Percentiles rank a stretch among this genome's conserved stretches.
These are phyloP conservation scores for Miscanthus lutarioriparius DNA, from an alignment of 176 grass and related monocot genomes.

Conservation along the genomic window DNA sequence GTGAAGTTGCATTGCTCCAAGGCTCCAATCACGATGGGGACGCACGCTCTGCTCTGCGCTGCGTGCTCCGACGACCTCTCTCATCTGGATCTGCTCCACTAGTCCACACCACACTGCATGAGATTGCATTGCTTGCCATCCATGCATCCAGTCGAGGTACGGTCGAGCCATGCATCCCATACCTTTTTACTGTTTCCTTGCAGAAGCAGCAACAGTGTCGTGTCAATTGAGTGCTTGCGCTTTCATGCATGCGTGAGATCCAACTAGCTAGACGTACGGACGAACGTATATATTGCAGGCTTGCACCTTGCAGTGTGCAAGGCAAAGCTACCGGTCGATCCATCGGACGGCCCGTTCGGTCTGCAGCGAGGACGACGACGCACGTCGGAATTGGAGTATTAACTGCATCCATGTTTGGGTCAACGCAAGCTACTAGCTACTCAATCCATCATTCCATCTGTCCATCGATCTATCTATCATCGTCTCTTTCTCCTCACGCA, in stretches of 20 bases:
- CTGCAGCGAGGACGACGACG: no score
- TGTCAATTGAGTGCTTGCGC: background rate
- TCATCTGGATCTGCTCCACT: background rate
- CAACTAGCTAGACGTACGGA: no score
- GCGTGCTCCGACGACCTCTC: background rate
- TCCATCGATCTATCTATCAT: slow-evolving; percentile 53
- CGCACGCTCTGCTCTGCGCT: background rate
- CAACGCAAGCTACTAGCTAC: slow-evolving; percentile 18
- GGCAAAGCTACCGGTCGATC: background rate
- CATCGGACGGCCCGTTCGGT: background rate
- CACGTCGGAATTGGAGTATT: slow-evolving; percentile 9
- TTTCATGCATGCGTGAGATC: no score
- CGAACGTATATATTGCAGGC: no score
- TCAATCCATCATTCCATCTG: slow-evolving; percentile 61
- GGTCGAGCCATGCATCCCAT: background rate
- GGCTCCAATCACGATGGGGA: slow-evolving; percentile 52
- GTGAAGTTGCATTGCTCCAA: slow-evolving; percentile 37
- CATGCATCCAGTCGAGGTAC: background rate
- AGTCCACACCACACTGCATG: no score
- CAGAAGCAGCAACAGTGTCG: background rate
- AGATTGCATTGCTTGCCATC: background rate
- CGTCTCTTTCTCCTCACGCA: slow-evolving; percentile 51
- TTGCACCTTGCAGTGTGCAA: background rate
- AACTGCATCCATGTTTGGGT: slow-evolving; percentile 24
- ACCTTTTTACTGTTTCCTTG: slow-evolving; percentile 42